Evolutionary conservation across 768 basidiomycete species (phyloP).

Genomic region (Mycena crocata): DNA sequence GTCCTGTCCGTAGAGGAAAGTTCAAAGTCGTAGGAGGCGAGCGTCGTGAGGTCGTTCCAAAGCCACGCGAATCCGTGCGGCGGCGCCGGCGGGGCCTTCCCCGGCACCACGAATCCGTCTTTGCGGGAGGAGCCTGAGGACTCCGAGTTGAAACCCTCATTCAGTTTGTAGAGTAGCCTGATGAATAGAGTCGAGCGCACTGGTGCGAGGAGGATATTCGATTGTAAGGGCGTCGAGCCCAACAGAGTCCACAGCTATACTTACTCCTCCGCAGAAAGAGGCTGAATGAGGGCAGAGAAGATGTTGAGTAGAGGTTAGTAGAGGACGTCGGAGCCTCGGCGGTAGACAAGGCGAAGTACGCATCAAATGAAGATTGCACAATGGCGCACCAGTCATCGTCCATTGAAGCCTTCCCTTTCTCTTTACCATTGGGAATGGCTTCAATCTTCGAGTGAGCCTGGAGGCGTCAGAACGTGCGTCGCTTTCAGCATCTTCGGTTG

Average conservation of each 20-base stretch:
- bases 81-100: slow-evolving; percentile 40
- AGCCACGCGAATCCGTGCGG: slow-evolving; percentile 77
- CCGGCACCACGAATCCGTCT: slow-evolving; percentile 35
- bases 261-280: slow-evolving; percentile 77
- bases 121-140: slow-evolving; percentile 72
- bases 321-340: slow-evolving; percentile 78
- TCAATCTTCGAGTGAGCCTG: no score
- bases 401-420: slow-evolving; percentile 21
- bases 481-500: slow-evolving; percentile 17
- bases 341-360: slow-evolving; percentile 79
- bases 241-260: slow-evolving; percentile 43
- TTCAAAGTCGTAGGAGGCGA: slow-evolving; percentile 84
- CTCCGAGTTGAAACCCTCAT: slow-evolving; percentile 86
- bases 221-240: slow-evolving; percentile 46
- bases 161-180: slow-evolving; percentile 77
- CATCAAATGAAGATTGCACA: slow-evolving; percentile 81
- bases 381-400: slow-evolving; percentile 43
- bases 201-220: slow-evolving; percentile 46
- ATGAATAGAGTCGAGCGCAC: slow-evolving; percentile 58
- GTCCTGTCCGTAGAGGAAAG: slow-evolving; percentile 74
- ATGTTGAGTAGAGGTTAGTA: no score
- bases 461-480: slow-evolving; percentile 24
- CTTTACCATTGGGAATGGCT: slow-evolving; percentile 20
- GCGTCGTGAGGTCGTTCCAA: slow-evolving; percentile 93
- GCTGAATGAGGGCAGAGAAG: slow-evolving; percentile 80